These are phyloP conservation scores for Thozetella sp. DNA, from an alignment of 495 filamentous ascomycete genomes.

Conservation along the genomic window DNA sequence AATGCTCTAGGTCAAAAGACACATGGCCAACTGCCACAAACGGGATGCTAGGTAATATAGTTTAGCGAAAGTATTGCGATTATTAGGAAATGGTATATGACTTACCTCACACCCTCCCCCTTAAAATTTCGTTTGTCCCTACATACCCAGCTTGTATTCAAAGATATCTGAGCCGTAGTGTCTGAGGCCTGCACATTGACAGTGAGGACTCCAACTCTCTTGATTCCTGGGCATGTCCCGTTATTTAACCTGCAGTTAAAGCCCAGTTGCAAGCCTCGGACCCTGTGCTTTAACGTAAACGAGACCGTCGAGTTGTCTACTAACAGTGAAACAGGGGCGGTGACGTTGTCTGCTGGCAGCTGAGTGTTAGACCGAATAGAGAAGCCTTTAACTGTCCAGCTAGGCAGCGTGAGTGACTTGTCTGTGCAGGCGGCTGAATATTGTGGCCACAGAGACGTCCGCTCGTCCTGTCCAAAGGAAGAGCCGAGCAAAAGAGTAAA, in stretches of 20 bases:
- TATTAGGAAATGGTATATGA: background rate
- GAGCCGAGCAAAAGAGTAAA: no score
- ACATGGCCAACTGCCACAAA: background rate
- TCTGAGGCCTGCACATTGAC: background rate
- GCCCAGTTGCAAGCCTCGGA: background rate
- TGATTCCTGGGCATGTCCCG: background rate
- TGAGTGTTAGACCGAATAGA: background rate
- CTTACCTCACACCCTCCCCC: background rate
- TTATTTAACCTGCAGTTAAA: background rate
- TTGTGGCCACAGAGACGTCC: no score
- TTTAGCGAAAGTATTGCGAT: background rate
- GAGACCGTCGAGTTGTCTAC: background rate
- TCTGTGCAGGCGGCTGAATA: background rate
- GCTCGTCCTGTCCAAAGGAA: no score
- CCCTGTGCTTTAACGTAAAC: background rate
- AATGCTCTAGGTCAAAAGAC: background rate
- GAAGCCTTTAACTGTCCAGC: background rate
- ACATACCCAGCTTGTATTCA: background rate
- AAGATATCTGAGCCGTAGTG: background rate
- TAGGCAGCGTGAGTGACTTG: background rate
- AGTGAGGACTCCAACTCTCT: background rate
- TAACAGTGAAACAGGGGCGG: background rate
- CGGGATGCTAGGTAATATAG: background rate
- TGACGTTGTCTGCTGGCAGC: background rate
- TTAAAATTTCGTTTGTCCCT: background rate